Evolutionary conservation across 352 stramenopile species (phyloP).

Genomic region (Globisporangium paroecandrum): DNA sequence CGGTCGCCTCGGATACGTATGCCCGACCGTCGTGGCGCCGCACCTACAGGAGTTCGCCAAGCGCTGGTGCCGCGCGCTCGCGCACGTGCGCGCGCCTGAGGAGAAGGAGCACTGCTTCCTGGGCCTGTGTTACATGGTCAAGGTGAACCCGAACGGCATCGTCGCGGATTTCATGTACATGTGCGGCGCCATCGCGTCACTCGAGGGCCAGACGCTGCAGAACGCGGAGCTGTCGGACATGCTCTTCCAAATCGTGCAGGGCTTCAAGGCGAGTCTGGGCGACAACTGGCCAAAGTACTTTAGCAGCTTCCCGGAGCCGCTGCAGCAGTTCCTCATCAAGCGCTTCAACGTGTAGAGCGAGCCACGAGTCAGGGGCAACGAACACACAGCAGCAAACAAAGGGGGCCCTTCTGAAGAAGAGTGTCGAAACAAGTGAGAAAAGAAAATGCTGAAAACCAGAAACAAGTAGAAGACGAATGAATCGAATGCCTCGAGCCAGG

Average conservation of each 20-base stretch:
- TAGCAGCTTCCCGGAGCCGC: slow-evolving; percentile 71
- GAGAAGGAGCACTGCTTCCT: slow-evolving; percentile 91
- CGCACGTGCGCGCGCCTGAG: slow-evolving; percentile 74
- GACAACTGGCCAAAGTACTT: slow-evolving; percentile 88
- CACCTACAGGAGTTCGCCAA: slow-evolving; percentile 86
- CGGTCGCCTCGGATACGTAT: slow-evolving; percentile 84
- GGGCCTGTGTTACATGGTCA: slow-evolving; percentile 89
- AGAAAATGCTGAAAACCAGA: background rate
- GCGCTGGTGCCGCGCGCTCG: slow-evolving; percentile 85
- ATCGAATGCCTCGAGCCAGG: background rate
- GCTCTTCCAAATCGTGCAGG: slow-evolving; percentile 86
- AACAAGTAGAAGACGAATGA: background rate
- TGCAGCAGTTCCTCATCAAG: slow-evolving; percentile 76
- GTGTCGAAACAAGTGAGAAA: background rate
- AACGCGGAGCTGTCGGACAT: slow-evolving; percentile 80
- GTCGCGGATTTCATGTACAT: slow-evolving; percentile 90
- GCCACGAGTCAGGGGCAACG: background rate
- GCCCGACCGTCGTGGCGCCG: slow-evolving; percentile 73
- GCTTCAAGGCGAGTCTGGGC: slow-evolving; percentile 85
- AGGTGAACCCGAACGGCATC: slow-evolving; percentile 87
- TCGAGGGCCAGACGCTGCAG: slow-evolving; percentile 76
- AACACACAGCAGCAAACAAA: background rate
- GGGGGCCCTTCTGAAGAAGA: background rate
- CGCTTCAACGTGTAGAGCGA: slow-evolving; percentile 75
- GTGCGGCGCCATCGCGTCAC: slow-evolving; percentile 83